Evolutionary conservation across 305 asterid genomes (phyloP).

Genomic region (Vinca major): DNA sequence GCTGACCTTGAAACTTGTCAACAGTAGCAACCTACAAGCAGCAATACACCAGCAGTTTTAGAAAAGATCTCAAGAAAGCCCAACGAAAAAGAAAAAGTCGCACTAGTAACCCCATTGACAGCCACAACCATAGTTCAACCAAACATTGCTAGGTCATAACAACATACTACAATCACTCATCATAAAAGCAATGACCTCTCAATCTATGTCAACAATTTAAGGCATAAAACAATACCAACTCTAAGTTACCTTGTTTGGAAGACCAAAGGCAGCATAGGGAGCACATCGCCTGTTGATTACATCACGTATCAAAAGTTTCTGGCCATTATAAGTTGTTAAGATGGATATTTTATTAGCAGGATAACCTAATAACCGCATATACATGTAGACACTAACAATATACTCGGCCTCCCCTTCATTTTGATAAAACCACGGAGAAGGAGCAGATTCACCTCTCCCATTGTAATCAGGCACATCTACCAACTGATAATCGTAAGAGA

Average conservation of each 20-base stretch:
- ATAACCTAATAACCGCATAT: constrained; percentile 94
- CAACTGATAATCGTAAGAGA: constrained; percentile 80
- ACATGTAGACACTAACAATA: constrained; percentile 78
- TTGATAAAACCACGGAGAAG: constrained; percentile 99
- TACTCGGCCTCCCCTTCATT: constrained; percentile 99
- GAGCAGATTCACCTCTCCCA: constrained; percentile 92
- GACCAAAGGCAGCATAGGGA: constrained; percentile 87
- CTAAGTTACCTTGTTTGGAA: constrained; percentile 71
- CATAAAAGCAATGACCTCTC: neutral
- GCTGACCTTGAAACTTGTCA: constrained; percentile 98
- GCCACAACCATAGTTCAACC: neutral
- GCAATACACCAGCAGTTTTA: neutral
- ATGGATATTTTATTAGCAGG: constrained; percentile 93
- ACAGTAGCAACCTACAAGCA: constrained; percentile 71
- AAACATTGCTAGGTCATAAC: neutral
- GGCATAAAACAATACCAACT: neutral
- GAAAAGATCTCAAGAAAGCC: neutral
- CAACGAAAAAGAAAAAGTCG: neutral
- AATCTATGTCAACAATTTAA: neutral
- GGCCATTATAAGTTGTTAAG: constrained; percentile 94
- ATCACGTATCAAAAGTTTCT: constrained; percentile 93
- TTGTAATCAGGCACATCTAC: constrained; percentile 84
- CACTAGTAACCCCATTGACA: neutral
- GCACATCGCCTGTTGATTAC: constrained; percentile 82
- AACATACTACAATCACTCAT: neutral